A percentile compares a stretch with the other conserved stretches of the same genome.
phyloP scores from a whole-genome alignment of 2,329 filamentous ascomycete genomes.

The Paecilomyces niveus region DNA sequence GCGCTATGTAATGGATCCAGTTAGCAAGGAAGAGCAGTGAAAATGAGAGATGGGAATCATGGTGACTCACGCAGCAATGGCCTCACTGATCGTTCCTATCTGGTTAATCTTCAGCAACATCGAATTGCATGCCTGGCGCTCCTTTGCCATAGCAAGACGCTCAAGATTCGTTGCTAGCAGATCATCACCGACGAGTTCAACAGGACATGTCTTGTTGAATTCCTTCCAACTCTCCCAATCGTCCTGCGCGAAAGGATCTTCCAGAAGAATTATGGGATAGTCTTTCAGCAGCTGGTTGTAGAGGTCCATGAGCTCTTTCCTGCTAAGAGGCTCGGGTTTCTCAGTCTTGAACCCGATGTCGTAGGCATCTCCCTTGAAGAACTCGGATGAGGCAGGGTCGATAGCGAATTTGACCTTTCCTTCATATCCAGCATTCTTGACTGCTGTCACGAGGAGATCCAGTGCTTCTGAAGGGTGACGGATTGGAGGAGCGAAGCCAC shows the following conservation, averaged over 20 bases:
- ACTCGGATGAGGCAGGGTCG: slow-evolving; percentile 36
- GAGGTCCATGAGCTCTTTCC: slow-evolving; percentile 20
- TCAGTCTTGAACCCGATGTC: slow-evolving; percentile 31
- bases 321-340: slow-evolving; percentile 11
- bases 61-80: slow-evolving; percentile 30
- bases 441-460: slow-evolving; percentile 22
- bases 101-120: slow-evolving; percentile 39
- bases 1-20: slow-evolving; percentile 13
- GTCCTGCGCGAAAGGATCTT: slow-evolving; percentile 37
- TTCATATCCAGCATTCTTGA: slow-evolving; percentile 20
- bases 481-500: slow-evolving; percentile 31
- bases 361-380: slow-evolving; percentile 27
- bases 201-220: slow-evolving; percentile 26
- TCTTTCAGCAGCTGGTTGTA: slow-evolving; percentile 25
- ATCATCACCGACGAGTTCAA: slow-evolving; percentile 38
- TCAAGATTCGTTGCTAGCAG: slow-evolving; percentile 33
- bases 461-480: slow-evolving; percentile 26
- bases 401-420: slow-evolving; percentile 34
- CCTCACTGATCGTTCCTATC: slow-evolving; percentile 37
- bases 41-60: background rate
- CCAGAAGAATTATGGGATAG: slow-evolving; percentile 33
- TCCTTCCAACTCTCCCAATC: slow-evolving; percentile 32
- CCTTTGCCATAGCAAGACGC: slow-evolving; percentile 24
- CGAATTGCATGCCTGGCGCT: slow-evolving; percentile 33
- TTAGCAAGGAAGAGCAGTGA: background rate